Evolutionary conservation across 208 protist species (phyloP), one percentile per base, ranked within the genome.

Genomic region (Kentomonas sorsogonicus): DNA sequence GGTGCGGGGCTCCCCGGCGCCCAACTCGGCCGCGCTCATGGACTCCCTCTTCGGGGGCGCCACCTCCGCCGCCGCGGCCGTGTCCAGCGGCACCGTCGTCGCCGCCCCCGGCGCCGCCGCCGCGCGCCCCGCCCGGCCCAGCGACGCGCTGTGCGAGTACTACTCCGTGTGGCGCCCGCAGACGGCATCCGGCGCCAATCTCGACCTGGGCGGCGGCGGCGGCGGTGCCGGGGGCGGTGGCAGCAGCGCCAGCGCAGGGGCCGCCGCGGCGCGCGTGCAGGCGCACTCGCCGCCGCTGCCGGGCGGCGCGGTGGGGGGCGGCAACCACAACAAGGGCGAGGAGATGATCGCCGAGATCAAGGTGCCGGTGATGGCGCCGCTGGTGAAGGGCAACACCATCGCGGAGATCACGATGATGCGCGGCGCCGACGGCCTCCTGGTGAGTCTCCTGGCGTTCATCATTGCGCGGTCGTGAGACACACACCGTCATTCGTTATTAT

Each of bases 401-500:
- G 71, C 63, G 10, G 81, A 92, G 62, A 60, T 92, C 1, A 70
- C 48, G 41, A 38, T 92, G 4, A 67, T 63, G 33, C 46, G 72
- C 0, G 85, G 81, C 15, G 76, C 71, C 0, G 85, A 92, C 67
- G 81, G 76, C 31, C 73, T 92, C 43, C 61, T 92, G 22, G 69
- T 89, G 41, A 67, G 77, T 0, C 30, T 82, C 23, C 53, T 92
- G 53, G 59, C 77, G 4, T 92, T 83, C 58, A 63, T 68, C 48
- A 77, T 82, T 30, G 57, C 69, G 7, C 72, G 83, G n/a, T 87
- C 71, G 85, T 80, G 70, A 41, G 11, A 7, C n/a, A n/a, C n/a
- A n/a, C n/a, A n/a, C n/a, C n/a, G n/a, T n/a, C n/a, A n/a, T n/a
- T n/a, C n/a, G n/a, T n/a, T n/a, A n/a, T n/a, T n/a, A n/a, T n/a